A percentile compares a stretch with the other conserved stretches of the same genome.
Evolutionary conservation across 257 asterid species (phyloP).

Genomic region (Gentiana macrophylla): DNA sequence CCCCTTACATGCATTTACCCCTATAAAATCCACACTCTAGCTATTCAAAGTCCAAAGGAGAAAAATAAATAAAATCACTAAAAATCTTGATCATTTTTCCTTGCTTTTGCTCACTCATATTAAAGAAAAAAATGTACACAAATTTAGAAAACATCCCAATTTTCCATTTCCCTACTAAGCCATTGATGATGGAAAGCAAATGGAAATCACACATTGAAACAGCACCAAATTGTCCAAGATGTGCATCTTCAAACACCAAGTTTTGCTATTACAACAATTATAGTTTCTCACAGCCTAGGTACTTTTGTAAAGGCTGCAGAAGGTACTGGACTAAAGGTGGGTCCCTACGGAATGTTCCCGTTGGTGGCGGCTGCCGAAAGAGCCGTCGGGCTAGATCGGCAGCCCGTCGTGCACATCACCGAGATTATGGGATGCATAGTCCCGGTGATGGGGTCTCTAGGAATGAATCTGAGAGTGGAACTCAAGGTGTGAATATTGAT

Average conservation of each 20-base stretch:
- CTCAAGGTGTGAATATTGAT: slow-evolving; percentile 36
- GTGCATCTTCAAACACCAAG: slow-evolving; percentile 79
- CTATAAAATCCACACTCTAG: background rate
- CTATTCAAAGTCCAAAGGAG: background rate
- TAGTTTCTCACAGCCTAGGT: slow-evolving; percentile 71
- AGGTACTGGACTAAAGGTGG: slow-evolving; percentile 94
- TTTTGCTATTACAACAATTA: slow-evolving; percentile 88
- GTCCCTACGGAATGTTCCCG: slow-evolving; percentile 60
- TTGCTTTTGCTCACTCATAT: slow-evolving; percentile 2
- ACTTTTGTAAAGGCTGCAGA: slow-evolving; percentile 73
- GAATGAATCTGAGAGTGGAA: background rate
- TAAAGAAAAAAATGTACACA: slow-evolving; percentile 24
- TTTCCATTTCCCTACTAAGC: slow-evolving; percentile 26
- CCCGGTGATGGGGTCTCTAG: background rate
- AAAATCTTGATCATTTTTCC: background rate
- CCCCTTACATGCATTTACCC: no score
- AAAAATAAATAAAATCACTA: slow-evolving; percentile 11
- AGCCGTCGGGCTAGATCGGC: slow-evolving; percentile 41
- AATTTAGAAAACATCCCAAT: slow-evolving; percentile 26
- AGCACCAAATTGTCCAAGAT: slow-evolving; percentile 78
- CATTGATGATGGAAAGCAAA: slow-evolving; percentile 26
- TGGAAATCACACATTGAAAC: slow-evolving; percentile 41
- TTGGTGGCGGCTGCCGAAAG: slow-evolving; percentile 77
- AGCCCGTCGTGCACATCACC: background rate
- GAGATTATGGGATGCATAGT: slow-evolving; percentile 1